phyloP scores from a whole-genome alignment of 805 yeast genomes.

The Candida piceae region DNA sequence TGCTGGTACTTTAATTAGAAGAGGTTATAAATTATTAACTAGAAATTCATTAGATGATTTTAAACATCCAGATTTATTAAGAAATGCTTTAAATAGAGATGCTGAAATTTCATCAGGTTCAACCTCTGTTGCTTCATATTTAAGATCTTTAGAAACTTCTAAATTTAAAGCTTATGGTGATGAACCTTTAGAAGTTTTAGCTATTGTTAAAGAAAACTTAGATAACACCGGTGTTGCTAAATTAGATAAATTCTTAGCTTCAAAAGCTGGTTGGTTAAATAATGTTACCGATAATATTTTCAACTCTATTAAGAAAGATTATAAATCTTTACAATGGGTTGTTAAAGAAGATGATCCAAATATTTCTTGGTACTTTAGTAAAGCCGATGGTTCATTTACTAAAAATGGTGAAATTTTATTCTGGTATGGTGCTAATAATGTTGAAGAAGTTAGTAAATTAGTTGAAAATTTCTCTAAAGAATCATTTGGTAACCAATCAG shows the following conservation, averaged over 20 bases:
- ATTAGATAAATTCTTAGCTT: conserved; percentile 80
- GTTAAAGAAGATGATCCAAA: conserved; percentile 88
- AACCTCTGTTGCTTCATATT: conserved; percentile 73
- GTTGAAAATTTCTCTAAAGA: conserved; percentile 49
- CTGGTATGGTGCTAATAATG: conserved; percentile 84
- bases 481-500: conserved; percentile 39
- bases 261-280: conserved; percentile 94
- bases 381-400: conserved; percentile 90
- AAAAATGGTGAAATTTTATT: conserved; percentile 85
- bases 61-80: conserved; percentile 65
- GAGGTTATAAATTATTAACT: conserved; percentile 85
- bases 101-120: conserved; percentile 66
- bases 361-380: conserved; percentile 84
- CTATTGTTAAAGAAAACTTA: conserved; percentile 72
- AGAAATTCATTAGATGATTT: conserved; percentile 68
- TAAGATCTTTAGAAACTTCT: conserved; percentile 59
- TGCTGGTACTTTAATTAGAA: conserved; percentile 96
- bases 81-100: conserved; percentile 74
- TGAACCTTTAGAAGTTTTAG: conserved; percentile 92
- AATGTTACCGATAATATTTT: conserved; percentile 95
- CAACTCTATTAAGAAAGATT: conserved; percentile 72
- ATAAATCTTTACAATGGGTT: conserved; percentile 74
- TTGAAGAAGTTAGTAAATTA: conserved; percentile 56
- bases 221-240: conserved; percentile 49
- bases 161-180: conserved; percentile 82